A percentile compares a stretch with the other conserved stretches of the same genome.
Evolutionary conservation across 345 rosid genomes (phyloP).

Genomic region (Citrus trifoliata): DNA sequence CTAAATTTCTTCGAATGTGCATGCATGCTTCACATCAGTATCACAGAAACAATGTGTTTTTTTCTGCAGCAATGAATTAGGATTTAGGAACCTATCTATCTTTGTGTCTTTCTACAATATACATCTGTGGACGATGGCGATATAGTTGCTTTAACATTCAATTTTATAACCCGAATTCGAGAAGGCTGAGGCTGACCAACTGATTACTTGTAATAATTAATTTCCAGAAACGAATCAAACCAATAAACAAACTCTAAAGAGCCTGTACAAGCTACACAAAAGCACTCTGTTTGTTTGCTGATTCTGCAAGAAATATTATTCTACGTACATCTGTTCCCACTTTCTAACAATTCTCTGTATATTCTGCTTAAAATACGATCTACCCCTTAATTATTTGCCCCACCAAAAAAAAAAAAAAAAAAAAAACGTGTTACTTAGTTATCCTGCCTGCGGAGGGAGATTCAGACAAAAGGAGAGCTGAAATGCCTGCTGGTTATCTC

Average conservation of each 20-base stretch:
- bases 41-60: too few species aligned
- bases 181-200: neutral
- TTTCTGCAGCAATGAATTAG: neutral
- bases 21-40: too few species aligned
- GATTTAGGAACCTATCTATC: neutral
- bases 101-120: neutral
- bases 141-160: neutral
- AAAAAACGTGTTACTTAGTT: neutral
- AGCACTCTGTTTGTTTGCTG: neutral
- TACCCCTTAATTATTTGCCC: neutral
- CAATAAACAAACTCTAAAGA: neutral
- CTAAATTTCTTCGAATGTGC: too few species aligned
- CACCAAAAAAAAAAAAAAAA: neutral
- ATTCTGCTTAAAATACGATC: conserved; percentile 1
- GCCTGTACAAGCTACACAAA: conserved; percentile 2
- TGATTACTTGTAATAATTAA: neutral
- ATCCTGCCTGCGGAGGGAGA: neutral
- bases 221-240: neutral
- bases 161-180: too few species aligned
- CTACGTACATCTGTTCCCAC: neutral
- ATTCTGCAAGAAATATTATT: neutral
- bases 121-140: neutral
- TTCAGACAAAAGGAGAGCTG: neutral
- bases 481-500: conserved; percentile 3
- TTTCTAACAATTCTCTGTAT: neutral